phyloP scores from a whole-genome alignment of 2,329 filamentous ascomycete species.

The Ambrosiella xylebori region DNA sequence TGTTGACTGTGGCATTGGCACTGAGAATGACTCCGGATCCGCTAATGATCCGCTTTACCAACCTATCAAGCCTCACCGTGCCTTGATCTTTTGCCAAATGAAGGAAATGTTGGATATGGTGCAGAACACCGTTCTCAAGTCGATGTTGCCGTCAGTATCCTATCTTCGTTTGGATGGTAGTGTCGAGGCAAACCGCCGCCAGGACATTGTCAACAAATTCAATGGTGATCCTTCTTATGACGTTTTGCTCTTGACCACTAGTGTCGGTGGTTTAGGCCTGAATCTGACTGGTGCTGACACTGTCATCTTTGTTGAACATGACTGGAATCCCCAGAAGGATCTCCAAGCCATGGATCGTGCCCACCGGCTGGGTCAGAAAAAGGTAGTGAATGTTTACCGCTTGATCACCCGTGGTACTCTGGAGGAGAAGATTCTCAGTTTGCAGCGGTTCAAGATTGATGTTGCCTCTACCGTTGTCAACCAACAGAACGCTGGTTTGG shows the following conservation, averaged over 20 bases:
- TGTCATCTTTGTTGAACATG: slow-evolving; percentile 97
- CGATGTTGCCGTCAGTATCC: slow-evolving; percentile 80
- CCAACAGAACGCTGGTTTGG: slow-evolving; percentile 89
- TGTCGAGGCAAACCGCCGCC: slow-evolving; percentile 81
- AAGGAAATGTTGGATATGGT: slow-evolving; percentile 99
- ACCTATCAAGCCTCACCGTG: slow-evolving; percentile 89
- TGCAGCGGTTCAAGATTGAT: slow-evolving; percentile 99
- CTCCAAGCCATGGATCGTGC: slow-evolving; percentile 98
- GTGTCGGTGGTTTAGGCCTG: slow-evolving; percentile 81
- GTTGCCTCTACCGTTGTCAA: slow-evolving; percentile 97
- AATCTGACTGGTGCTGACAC: slow-evolving; percentile 96
- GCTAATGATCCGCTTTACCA: slow-evolving; percentile 45
- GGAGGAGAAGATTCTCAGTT: slow-evolving; percentile 94
- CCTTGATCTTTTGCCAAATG: slow-evolving; percentile 97
- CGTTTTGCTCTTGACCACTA: slow-evolving; percentile 81
- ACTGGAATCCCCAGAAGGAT: slow-evolving; percentile 99
- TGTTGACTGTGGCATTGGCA: slow-evolving; percentile 95
- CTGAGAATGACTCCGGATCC: slow-evolving; percentile 36
- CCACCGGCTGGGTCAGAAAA: slow-evolving; percentile 97
- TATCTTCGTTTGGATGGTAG: slow-evolving; percentile 86
- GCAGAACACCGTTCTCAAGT: slow-evolving; percentile 78
- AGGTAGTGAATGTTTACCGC: slow-evolving; percentile 97
- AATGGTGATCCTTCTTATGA: slow-evolving; percentile 96
- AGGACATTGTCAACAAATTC: slow-evolving; percentile 97
- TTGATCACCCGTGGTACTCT: slow-evolving; percentile 89